Base-by-base conservation (phyloP, 208 protist species). In the Leishmania major region DNA sequence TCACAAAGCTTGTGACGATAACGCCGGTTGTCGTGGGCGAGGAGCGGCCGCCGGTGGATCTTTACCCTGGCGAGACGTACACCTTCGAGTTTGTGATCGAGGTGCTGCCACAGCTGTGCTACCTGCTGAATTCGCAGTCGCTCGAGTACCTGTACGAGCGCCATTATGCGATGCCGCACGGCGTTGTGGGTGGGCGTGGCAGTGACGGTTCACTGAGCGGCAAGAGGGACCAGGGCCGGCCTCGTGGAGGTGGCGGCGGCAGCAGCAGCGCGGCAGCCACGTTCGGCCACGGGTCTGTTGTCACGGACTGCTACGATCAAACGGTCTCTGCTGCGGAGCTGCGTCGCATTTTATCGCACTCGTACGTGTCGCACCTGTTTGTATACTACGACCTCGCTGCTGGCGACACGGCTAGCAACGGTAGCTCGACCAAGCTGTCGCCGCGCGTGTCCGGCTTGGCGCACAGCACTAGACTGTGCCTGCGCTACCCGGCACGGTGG, bases 1-100 rank as follows among this genome's bases (percentile, higher is more conserved):
- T 96, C 47, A 88, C 80, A 37, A 88, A 88, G 62, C 70, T 90
- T 4, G 86, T 97, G 28, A 92, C 84, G 28, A 82, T 93, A 40
- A 94, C 89, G n/a, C 91, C 91, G n/a, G 85, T 95, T 60, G 76
- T 94, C 37, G 88, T 91, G 40, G 78, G 89, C 60, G 84, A 90
- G 71, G 89, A 90, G 74, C 79, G 86, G 57, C 84, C 90, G 35
- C 91, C 91, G 11, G 86, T 92, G 47, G 80, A 82, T 43, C 86
- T 97, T 69, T 85, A 91, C 64, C 85, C 92, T 28, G 91, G 82
- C 43, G 92, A 97, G 81, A 93, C 90, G 77, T 90, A 93, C 79
- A 83, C 89, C 45, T 94, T 97, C 82, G 88, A 96, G 84, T 95
- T 94, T 88, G 87, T 92, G 76, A 85, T 97, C 80, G 84, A 94